Evolutionary conservation across 164 flowering plant species (phyloP).

Genomic region (Nymphaea thermarum): DNA sequence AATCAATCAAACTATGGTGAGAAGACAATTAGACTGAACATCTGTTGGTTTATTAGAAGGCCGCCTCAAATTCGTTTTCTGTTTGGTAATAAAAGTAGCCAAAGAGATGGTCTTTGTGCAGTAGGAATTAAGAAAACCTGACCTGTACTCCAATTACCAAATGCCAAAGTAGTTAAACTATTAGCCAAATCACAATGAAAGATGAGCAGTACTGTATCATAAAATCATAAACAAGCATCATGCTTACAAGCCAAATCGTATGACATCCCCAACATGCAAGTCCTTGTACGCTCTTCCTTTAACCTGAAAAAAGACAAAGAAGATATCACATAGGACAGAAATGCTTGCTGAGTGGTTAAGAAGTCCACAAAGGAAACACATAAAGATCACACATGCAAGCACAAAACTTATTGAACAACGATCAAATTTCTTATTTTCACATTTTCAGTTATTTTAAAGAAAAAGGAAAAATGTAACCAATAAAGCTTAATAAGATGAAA

Average conservation of each 20-base stretch:
- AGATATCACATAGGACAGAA: background rate
- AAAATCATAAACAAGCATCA: background rate
- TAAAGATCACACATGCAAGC: too few species aligned
- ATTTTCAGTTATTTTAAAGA: too few species aligned
- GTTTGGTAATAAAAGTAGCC: background rate
- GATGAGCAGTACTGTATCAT: background rate
- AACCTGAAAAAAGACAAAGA: constrained; percentile 34
- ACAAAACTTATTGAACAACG: too few species aligned
- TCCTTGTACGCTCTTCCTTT: constrained; percentile 58
- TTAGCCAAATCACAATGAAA: background rate
- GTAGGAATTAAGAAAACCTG: background rate
- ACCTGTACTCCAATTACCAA: background rate
- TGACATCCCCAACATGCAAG: constrained; percentile 91
- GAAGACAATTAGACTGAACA: background rate
- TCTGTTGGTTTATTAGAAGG: background rate
- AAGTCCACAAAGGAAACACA: too few species aligned
- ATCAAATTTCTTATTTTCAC: too few species aligned
- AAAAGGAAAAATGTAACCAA: too few species aligned
- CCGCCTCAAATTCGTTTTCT: background rate
- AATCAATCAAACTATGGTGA: background rate
- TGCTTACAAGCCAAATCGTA: constrained; percentile 93
- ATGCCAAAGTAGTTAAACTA: background rate
- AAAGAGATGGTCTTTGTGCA: background rate
- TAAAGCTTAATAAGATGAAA: too few species aligned
- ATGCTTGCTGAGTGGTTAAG: background rate